Conservation (phyloP, 176 grass and related monocot genomes). For the Canna indica region DNA sequence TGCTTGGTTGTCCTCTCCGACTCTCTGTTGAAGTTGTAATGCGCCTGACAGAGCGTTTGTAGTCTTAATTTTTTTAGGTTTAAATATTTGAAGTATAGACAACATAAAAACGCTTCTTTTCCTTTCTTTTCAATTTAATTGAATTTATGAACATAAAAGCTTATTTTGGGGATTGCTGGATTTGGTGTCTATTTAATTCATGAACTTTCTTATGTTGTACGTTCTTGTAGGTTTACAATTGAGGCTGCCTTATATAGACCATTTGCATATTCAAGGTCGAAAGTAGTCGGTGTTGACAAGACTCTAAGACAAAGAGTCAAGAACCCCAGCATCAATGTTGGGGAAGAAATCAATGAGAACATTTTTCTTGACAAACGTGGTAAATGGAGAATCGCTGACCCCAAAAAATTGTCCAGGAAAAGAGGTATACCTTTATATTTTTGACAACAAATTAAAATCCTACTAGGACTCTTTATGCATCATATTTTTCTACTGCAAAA, state of each 20-base stretch:
- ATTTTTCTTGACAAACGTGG: constrained; percentile 78
- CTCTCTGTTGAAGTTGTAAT: too few species aligned
- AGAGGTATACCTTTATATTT: constrained; percentile 33
- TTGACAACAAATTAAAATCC: background rate
- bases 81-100: too few species aligned
- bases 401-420: constrained; percentile 76
- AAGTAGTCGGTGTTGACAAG: background rate
- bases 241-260: background rate
- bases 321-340: constrained; percentile 9
- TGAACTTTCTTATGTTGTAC: background rate
- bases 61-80: too few species aligned
- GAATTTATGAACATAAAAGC: too few species aligned
- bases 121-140: too few species aligned
- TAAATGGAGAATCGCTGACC: constrained; percentile 32
- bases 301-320: constrained; percentile 15
- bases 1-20: too few species aligned
- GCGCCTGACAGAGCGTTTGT: too few species aligned
- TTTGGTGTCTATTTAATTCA: background rate
- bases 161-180: too few species aligned
- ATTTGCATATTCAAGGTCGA: background rate
- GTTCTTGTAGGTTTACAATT: constrained; percentile 5
- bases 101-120: too few species aligned
- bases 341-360: constrained; percentile 32
- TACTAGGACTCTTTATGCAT: background rate
- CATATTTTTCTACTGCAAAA: background rate